A percentile compares a stretch with the other conserved stretches of the same genome.
These are phyloP conservation scores for Eucalyptus urophylla DNA, from an alignment of 345 rosid species.

Conservation along the genomic window DNA sequence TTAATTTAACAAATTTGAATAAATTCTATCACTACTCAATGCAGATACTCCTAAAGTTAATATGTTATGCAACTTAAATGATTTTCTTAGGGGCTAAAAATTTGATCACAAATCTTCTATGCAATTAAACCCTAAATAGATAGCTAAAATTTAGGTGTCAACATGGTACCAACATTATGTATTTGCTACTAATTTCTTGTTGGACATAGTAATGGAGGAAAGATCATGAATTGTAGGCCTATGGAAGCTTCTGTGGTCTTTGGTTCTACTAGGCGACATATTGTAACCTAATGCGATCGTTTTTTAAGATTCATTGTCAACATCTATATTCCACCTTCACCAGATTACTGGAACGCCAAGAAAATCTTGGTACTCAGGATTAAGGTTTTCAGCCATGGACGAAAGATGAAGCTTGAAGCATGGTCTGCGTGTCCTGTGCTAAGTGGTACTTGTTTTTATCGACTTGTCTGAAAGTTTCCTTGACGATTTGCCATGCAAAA, in stretches of 20 bases:
- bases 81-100: no score
- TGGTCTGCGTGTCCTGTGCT: not conserved
- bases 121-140: no score
- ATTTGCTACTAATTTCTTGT: not conserved
- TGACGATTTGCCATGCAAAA: not conserved
- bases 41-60: no score
- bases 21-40: no score
- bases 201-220: not conserved
- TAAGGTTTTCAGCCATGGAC: not conserved
- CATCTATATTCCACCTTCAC: not conserved
- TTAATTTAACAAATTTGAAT: no score
- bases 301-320: not conserved
- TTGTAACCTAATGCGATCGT: not conserved
- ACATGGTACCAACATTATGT: not conserved
- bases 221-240: not conserved
- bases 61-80: no score
- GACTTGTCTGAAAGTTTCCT: not conserved
- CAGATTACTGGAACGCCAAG: not conserved
- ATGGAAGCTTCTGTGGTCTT: not conserved
- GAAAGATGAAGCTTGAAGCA: not conserved
- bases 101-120: no score
- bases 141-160: no score
- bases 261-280: not conserved
- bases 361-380: not conserved
- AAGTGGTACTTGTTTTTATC: not conserved